Evolutionary conservation across 2,329 filamentous ascomycete genomes (phyloP).

Genomic region (Sporothrix brasiliensis): DNA sequence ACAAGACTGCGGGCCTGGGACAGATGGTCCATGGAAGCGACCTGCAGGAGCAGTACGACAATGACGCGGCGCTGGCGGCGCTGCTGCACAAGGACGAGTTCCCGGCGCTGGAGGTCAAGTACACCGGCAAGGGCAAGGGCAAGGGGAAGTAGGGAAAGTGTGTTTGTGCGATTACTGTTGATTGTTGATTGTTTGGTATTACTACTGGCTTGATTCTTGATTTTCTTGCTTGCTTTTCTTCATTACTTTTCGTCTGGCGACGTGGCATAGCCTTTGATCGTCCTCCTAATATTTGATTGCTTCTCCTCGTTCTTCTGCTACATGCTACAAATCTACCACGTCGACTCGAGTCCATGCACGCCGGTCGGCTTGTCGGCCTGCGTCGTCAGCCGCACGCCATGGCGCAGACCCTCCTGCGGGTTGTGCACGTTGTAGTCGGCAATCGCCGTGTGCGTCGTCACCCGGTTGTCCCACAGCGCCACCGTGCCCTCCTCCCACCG

Average conservation of each 20-base stretch:
- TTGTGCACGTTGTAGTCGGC: slow-evolving; percentile 49
- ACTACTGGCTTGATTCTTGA: background rate
- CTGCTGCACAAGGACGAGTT: slow-evolving; percentile 41
- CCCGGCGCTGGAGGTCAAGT: slow-evolving; percentile 41
- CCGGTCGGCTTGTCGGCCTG: slow-evolving; percentile 46
- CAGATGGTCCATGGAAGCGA: background rate
- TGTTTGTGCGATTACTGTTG: background rate
- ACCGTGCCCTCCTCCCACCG: slow-evolving; percentile 67
- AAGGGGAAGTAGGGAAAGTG: slow-evolving; percentile 11
- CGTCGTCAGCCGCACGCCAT: slow-evolving; percentile 49
- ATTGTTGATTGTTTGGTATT: no score
- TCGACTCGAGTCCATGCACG: slow-evolving; percentile 45
- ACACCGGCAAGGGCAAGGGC: slow-evolving; percentile 47
- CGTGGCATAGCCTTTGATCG: slow-evolving; percentile 11
- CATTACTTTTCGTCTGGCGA: background rate
- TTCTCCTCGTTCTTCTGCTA: background rate
- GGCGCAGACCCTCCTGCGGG: slow-evolving; percentile 47
- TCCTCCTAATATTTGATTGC: slow-evolving; percentile 2
- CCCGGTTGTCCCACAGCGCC: slow-evolving; percentile 69
- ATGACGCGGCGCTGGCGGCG: slow-evolving; percentile 35
- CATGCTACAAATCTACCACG: slow-evolving; percentile 40
- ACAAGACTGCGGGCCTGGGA: slow-evolving; percentile 32
- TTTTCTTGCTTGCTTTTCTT: background rate
- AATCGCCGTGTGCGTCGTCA: slow-evolving; percentile 51
- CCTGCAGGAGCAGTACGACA: slow-evolving; percentile 29